Evolutionary conservation across 768 basidiomycete genomes (phyloP).

Genomic region (Russula compacta): DNA sequence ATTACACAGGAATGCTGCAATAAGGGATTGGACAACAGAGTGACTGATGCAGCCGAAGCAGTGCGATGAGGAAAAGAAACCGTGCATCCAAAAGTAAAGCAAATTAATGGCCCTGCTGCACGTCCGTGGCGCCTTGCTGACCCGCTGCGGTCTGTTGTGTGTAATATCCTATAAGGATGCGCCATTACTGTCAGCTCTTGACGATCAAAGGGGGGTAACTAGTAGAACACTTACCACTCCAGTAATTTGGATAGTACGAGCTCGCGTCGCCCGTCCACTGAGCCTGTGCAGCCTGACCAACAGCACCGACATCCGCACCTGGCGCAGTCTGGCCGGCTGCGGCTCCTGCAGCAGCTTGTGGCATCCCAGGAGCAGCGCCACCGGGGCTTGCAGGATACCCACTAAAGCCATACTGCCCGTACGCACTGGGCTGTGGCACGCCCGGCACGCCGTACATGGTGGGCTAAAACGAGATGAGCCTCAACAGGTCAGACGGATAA

Average conservation of each 20-base stretch:
- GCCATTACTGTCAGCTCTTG: background rate
- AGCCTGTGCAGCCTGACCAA: constrained; percentile 51
- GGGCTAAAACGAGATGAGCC: constrained; percentile 38
- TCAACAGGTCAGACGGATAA: background rate
- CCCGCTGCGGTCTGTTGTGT: constrained; percentile 55
- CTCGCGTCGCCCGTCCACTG: constrained; percentile 74
- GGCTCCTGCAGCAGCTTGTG: constrained; percentile 40
- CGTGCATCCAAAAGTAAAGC: background rate
- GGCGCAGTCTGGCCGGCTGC: constrained; percentile 40
- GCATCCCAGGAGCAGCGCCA: constrained; percentile 39
- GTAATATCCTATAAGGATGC: constrained; percentile 55
- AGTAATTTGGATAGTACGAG: constrained; percentile 73
- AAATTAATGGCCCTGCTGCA: constrained; percentile 25
- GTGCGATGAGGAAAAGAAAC: constrained; percentile 4
- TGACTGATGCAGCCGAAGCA: constrained; percentile 1
- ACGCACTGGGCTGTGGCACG: constrained; percentile 74
- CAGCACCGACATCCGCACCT: constrained; percentile 43
- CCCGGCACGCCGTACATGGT: constrained; percentile 90
- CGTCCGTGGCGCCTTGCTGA: constrained; percentile 52
- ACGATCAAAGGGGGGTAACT: background rate
- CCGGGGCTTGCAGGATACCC: constrained; percentile 65
- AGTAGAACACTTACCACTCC: constrained; percentile 56
- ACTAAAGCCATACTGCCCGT: constrained; percentile 72
- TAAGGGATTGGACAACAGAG: constrained; percentile 10
- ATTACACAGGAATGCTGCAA: constrained; percentile 1